phyloP scores from a whole-genome alignment of 2,329 filamentous ascomycete genomes.

The Ploettnerulaceae sp. region DNA sequence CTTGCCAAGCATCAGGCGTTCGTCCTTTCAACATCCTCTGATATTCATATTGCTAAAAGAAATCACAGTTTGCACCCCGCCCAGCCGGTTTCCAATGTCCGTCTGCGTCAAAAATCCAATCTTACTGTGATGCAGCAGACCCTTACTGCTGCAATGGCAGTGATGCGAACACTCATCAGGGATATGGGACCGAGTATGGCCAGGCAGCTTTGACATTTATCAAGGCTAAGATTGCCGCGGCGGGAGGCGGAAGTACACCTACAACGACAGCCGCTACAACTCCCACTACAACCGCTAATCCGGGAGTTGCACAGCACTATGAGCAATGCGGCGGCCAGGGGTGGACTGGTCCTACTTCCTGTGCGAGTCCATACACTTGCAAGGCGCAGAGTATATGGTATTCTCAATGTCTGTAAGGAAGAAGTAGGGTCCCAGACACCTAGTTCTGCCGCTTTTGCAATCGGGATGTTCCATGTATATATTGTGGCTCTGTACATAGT shows the following conservation, averaged over 20 bases:
- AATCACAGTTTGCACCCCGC: slow-evolving; percentile 49
- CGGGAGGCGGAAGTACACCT: slow-evolving; percentile 6
- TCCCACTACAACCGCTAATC: slow-evolving; percentile 1
- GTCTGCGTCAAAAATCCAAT: slow-evolving; percentile 50
- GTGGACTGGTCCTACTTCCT: slow-evolving; percentile 17
- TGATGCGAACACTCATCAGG: slow-evolving; percentile 49
- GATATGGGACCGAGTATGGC: slow-evolving; percentile 54
- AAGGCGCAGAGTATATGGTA: slow-evolving; percentile 15
- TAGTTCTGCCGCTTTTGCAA: too few species aligned
- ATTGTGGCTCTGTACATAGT: slow-evolving; percentile 1
- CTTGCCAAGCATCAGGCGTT: slow-evolving; percentile 54
- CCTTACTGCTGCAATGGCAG: slow-evolving; percentile 59
- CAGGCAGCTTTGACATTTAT: slow-evolving; percentile 52
- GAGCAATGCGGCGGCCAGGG: slow-evolving; percentile 18
- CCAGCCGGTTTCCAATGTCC: slow-evolving; percentile 50
- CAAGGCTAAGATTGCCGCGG: slow-evolving; percentile 42
- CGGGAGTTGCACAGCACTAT: slow-evolving; percentile 2
- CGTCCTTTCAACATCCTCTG: slow-evolving; percentile 32
- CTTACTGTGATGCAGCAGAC: slow-evolving; percentile 55
- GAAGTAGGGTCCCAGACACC: not conserved
- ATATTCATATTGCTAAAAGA: not conserved
- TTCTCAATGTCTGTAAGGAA: slow-evolving; percentile 19
- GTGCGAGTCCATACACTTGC: slow-evolving; percentile 15
- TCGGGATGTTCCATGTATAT: not conserved
- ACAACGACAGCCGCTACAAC: slow-evolving; percentile 4